Evolutionary conservation across 2,329 filamentous ascomycete genomes (phyloP).

Genomic region (Neofusicoccum sp.): DNA sequence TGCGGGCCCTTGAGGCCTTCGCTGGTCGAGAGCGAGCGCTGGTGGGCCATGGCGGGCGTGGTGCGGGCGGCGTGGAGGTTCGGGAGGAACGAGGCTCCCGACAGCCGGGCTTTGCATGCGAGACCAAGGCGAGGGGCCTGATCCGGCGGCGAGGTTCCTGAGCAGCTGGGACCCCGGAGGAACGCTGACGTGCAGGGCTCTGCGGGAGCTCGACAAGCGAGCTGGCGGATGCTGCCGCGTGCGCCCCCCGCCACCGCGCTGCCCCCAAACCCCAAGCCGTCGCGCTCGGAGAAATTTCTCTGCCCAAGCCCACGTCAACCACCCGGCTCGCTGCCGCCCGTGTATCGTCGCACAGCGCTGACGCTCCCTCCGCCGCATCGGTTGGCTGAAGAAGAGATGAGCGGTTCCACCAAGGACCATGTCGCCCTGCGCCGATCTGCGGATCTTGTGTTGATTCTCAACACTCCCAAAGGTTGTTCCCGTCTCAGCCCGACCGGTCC

Average conservation of each 20-base stretch:
- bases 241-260: not conserved
- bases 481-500: not conserved
- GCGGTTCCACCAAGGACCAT: conserved; percentile 26
- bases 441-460: conserved; percentile 46
- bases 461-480: conserved; percentile 55
- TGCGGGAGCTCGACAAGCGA: conserved; percentile 11
- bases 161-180: no score
- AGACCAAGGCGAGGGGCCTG: conserved; percentile 1
- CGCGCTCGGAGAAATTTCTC: conserved; percentile 10
- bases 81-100: not conserved
- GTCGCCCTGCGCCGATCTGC: conserved; percentile 44
- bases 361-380: not conserved
- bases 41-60: conserved; percentile 37
- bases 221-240: conserved; percentile 12
- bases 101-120: not conserved
- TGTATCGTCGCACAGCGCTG: not conserved
- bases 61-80: not conserved
- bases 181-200: conserved; percentile 14
- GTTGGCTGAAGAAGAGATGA: conserved; percentile 21
- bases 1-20: conserved; percentile 62
- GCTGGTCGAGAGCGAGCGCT: conserved; percentile 41
- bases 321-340: conserved; percentile 1
- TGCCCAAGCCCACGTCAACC: not conserved
- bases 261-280: not conserved
- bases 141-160: not conserved